Evolutionary conservation across 768 basidiomycete species (phyloP).

Genomic region (Gymnopilus dilepis): DNA sequence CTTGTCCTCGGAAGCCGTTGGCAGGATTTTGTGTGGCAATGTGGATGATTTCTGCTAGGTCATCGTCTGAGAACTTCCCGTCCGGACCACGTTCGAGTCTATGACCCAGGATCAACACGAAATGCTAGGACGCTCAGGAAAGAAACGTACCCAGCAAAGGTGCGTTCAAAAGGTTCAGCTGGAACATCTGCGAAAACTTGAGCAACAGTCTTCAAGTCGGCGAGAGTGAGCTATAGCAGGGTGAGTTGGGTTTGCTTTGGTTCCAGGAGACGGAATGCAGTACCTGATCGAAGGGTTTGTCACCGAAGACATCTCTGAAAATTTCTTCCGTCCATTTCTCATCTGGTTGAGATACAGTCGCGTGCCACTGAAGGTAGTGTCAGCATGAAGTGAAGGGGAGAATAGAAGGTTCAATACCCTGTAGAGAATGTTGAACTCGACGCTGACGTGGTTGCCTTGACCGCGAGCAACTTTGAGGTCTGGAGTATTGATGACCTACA

Average conservation of each 20-base stretch:
- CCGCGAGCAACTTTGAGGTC: conserved; percentile 49
- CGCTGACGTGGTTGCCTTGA: conserved; percentile 66
- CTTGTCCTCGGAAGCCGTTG: conserved; percentile 40
- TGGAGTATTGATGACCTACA: conserved; percentile 41
- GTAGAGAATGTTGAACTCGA: conserved; percentile 69
- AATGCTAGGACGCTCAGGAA: neutral
- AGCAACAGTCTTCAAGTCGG: conserved; percentile 13
- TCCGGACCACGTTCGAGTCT: conserved; percentile 22
- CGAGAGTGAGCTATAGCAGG: conserved; percentile 13
- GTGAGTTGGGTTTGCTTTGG: neutral
- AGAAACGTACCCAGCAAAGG: conserved; percentile 16
- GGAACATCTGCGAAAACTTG: conserved; percentile 16
- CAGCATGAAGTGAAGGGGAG: neutral
- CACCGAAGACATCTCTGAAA: conserved; percentile 47
- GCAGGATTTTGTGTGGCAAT: conserved; percentile 20
- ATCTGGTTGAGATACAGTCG: conserved; percentile 54
- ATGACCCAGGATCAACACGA: neutral
- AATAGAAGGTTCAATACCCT: conserved; percentile 31
- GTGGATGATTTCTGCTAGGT: conserved; percentile 19
- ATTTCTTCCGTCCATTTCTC: conserved; percentile 53
- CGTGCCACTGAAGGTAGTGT: conserved; percentile 54
- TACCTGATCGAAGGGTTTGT: conserved; percentile 29
- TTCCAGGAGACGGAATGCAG: neutral
- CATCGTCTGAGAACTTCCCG: conserved; percentile 22
- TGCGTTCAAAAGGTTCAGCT: conserved; percentile 17